phyloP scores from a whole-genome alignment of 1,139 yeast genomes.

The Blastobotrys apis region DNA sequence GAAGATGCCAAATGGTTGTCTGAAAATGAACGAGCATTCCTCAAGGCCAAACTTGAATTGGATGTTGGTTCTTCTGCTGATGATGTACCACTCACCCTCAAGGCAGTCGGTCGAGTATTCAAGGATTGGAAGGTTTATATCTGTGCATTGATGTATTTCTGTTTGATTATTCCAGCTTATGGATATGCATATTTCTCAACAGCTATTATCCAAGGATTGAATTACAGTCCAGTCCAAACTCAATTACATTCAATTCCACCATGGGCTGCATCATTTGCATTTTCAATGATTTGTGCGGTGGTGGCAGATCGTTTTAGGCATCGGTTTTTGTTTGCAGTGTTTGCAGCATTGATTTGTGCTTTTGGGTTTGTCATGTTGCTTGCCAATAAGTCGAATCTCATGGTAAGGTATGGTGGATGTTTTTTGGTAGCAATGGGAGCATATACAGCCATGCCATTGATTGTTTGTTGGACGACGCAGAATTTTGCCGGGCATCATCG shows the following conservation, averaged over 20 bases:
- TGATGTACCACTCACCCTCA: slow-evolving; percentile 32
- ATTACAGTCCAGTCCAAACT: slow-evolving; percentile 58
- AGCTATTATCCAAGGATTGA: slow-evolving; percentile 53
- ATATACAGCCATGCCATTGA: slow-evolving; percentile 68
- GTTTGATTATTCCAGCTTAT: slow-evolving; percentile 61
- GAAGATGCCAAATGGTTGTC: slow-evolving; percentile 50
- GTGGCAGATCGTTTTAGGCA: slow-evolving; percentile 44
- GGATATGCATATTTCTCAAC: slow-evolving; percentile 71
- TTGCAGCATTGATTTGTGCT: slow-evolving; percentile 43
- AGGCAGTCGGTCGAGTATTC: slow-evolving; percentile 34
- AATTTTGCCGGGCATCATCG: slow-evolving; percentile 68
- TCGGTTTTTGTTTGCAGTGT: slow-evolving; percentile 48
- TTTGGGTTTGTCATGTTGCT: slow-evolving; percentile 54
- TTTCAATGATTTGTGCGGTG: slow-evolving; percentile 38
- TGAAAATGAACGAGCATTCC: slow-evolving; percentile 40
- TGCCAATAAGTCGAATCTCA: slow-evolving; percentile 29
- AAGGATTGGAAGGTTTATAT: slow-evolving; percentile 47
- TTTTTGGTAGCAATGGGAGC: slow-evolving; percentile 63
- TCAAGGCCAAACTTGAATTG: slow-evolving; percentile 43
- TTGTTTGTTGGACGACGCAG: slow-evolving; percentile 69
- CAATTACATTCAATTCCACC: slow-evolving; percentile 70
- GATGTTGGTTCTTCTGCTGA: slow-evolving; percentile 36
- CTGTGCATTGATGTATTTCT: slow-evolving; percentile 58
- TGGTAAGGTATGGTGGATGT: slow-evolving; percentile 63
- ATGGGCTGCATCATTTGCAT: slow-evolving; percentile 61